A percentile compares a stretch with the other conserved stretches of the same genome.
Evolutionary conservation across 106 monocot species (phyloP).

Genomic region (Acorus gramineus): DNA sequence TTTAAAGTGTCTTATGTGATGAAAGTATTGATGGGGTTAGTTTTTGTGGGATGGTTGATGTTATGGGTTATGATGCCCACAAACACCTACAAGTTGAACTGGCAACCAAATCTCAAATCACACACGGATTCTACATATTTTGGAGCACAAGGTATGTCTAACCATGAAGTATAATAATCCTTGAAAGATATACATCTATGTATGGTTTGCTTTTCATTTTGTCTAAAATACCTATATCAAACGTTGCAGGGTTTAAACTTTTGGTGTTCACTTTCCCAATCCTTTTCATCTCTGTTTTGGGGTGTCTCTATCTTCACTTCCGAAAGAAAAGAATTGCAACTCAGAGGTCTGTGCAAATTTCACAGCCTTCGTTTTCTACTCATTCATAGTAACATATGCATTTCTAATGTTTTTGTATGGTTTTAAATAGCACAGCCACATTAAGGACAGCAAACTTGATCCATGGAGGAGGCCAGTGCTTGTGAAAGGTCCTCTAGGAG

Average conservation of each 20-base stretch:
- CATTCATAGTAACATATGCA: neutral
- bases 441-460: constrained; percentile 8
- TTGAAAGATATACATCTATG: neutral
- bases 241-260: constrained; percentile 34
- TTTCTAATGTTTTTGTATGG: neutral
- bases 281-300: constrained; percentile 51
- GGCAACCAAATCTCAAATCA: constrained; percentile 20
- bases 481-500: constrained; percentile 50
- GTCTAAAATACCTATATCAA: neutral
- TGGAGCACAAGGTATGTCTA: constrained; percentile 37
- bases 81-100: constrained; percentile 13
- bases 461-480: constrained; percentile 48
- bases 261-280: constrained; percentile 50
- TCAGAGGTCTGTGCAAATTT: constrained; percentile 5
- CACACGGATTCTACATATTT: constrained; percentile 50
- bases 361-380: neutral
- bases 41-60: constrained; percentile 45
- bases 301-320: constrained; percentile 56
- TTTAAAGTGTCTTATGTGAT: neutral
- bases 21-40: constrained; percentile 16
- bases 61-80: constrained; percentile 43
- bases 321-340: constrained; percentile 5
- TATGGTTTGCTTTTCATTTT: neutral
- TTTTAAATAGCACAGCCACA: neutral
- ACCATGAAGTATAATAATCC: neutral